Base-by-base conservation (phyloP, 495 filamentous ascomycete species). In the Penicillium dipodomyicola region DNA sequence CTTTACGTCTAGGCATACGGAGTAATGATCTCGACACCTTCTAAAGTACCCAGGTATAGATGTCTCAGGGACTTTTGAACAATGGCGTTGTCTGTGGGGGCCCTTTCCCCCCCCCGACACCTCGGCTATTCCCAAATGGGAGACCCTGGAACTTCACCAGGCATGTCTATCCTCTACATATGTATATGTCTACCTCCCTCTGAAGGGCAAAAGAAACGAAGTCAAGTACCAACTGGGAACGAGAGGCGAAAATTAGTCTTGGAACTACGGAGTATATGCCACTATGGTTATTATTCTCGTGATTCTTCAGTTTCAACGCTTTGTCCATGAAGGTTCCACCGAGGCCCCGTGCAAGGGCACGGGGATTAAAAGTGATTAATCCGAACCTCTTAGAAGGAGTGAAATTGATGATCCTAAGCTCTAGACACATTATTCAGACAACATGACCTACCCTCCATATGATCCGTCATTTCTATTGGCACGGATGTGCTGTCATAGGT, bases 401-500 rank as follows among this genome's bases (percentile, higher is more conserved):
- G 2, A n/a, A 39, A 7, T 15, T n/a, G 44, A 39, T 20, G 44
- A 56, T 56, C 53, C 20, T 40, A 10, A 29, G 19, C 32, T 41
- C 20, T 23, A 5, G 53, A 42, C 41, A 35, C 19, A 46, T 17
- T 17, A 0, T 45, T 25, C 8, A 46, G 19, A 45, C 20, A 3
- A 30, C 19, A 14, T 6, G 45, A 25, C 9, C 45, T 37, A 22
- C 30, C 29, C 5, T 37, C 41, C 29, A 1, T 43, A 35, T 25
- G 25, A 49, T 48, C 12, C 29, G 22, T 33, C 15, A 49, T 32
- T 27, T 40, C 14, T 43, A 23, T n/a, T 56, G 43, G 10, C n/a
- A 39, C 44, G 32, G 33, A 10, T 37, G 32, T 40, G 20, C 53
- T 33, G 44, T 44, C 23, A 56, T 56, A 56, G 44, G 44, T 37